A percentile compares a stretch with the other conserved stretches of the same genome.
Evolutionary conservation across 106 monocot species (phyloP).

Genomic region (Dactylorhiza incarnata): DNA sequence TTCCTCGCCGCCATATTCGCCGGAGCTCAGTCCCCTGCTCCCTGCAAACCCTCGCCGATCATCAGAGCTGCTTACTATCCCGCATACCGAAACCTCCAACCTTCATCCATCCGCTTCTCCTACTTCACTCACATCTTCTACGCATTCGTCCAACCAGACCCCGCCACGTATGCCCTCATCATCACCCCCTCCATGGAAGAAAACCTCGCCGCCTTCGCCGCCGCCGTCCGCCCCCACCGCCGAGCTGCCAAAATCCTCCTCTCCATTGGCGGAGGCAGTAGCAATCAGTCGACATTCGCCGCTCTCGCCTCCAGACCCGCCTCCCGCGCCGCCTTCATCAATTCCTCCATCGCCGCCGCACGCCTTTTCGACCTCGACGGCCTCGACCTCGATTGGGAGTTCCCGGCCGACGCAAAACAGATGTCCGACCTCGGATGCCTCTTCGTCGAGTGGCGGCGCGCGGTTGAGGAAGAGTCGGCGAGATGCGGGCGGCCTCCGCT

Average conservation of each 20-base stretch:
- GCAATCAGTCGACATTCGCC: constrained; percentile 3
- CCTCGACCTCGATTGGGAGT: constrained; percentile 38
- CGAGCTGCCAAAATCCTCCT: constrained; percentile 10
- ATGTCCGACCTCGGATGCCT: constrained; percentile 16
- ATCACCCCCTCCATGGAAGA: constrained; percentile 9
- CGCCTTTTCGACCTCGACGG: constrained; percentile 19
- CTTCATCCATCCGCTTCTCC: constrained; percentile 19
- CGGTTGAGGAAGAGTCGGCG: background rate
- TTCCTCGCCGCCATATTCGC: too few species aligned
- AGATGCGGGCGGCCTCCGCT: constrained; percentile 2
- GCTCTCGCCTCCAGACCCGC: background rate
- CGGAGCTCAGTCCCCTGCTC: too few species aligned
- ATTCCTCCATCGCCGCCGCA: constrained; percentile 20
- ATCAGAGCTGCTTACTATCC: constrained; percentile 30
- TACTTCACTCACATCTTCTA: constrained; percentile 36
- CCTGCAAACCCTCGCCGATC: background rate
- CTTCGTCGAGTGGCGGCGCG: constrained; percentile 21
- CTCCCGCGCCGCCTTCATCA: constrained; percentile 18
- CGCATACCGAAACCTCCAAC: constrained; percentile 16
- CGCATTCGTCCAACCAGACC: constrained; percentile 28
- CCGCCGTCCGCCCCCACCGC: constrained; percentile 5
- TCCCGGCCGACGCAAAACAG: background rate
- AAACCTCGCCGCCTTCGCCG: constrained; percentile 12
- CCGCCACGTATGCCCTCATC: constrained; percentile 18
- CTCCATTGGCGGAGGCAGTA: constrained; percentile 18